Conservation (phyloP, 306 rosid genomes). For the Begonia fuchsioides region DNA sequence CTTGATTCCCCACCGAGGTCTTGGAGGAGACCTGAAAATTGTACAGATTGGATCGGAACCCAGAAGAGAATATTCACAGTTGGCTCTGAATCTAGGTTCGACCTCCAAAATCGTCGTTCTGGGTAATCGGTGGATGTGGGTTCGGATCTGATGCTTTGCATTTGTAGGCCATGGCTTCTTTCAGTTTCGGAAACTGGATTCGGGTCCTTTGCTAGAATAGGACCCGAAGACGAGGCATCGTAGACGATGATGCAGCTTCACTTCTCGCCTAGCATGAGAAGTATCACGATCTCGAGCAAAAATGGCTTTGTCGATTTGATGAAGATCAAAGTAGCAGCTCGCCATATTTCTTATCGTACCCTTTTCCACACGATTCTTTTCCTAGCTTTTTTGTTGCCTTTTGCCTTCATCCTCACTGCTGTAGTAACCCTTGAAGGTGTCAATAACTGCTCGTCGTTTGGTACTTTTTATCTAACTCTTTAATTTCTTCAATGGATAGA, state of each 20-base stretch:
- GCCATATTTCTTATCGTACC: conserved; percentile 95
- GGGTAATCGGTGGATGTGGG: conserved; percentile 20
- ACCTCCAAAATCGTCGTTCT: conserved; percentile 9
- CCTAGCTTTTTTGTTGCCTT: conserved; percentile 87
- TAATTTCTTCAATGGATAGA: conserved; percentile 1
- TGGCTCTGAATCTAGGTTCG: conserved; percentile 5
- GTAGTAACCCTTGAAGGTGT: conserved; percentile 98
- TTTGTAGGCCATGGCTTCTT: conserved; percentile 25
- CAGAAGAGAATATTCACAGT: conserved; percentile 25
- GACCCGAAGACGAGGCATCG: conserved; percentile 43
- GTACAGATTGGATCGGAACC: conserved; percentile 24
- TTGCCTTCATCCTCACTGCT: conserved; percentile 94
- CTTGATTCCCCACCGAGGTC: conserved; percentile 42
- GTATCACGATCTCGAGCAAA: conserved; percentile 95
- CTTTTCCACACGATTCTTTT: conserved; percentile 90
- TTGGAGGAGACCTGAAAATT: conserved; percentile 21
- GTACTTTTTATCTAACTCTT: conserved; percentile 24
- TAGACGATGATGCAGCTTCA: conserved; percentile 98
- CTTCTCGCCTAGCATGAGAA: conserved; percentile 99
- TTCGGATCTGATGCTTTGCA: conserved; percentile 56
- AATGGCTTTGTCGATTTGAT: conserved; percentile 97
- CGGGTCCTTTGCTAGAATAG: conserved; percentile 10
- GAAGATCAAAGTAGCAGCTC: conserved; percentile 99
- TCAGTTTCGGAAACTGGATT: conserved; percentile 13
- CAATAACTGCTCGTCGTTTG: conserved; percentile 96